Evolutionary conservation across 1,139 yeast species (phyloP).

Genomic region (Yamadazyma taylorii): DNA sequence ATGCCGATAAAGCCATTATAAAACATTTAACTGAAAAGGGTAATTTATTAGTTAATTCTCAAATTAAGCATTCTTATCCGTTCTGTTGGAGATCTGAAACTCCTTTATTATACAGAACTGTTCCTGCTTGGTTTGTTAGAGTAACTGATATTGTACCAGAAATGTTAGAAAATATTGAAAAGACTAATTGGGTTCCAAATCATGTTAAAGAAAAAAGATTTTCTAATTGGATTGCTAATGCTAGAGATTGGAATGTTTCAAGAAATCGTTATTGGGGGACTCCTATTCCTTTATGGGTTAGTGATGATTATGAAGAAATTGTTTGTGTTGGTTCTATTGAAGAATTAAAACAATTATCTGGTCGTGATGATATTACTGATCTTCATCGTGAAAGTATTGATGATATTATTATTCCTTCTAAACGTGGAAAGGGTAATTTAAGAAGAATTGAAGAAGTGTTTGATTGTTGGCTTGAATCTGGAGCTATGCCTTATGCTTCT

Average conservation of each 20-base stretch:
- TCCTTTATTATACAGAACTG: conserved; percentile 91
- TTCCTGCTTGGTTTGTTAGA: conserved; percentile 98
- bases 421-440: conserved; percentile 81
- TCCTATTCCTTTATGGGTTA: conserved; percentile 96
- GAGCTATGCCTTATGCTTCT: conserved; percentile 98
- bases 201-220: conserved; percentile 91
- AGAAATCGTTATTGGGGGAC: conserved; percentile 99
- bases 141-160: conserved; percentile 83
- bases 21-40: conserved; percentile 79
- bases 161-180: conserved; percentile 82
- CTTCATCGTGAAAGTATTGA: conserved; percentile 94
- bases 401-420: conserved; percentile 90
- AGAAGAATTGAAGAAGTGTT: conserved; percentile 95
- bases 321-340: conserved; percentile 91
- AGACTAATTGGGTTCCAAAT: conserved; percentile 93
- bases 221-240: conserved; percentile 96
- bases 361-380: conserved; percentile 77
- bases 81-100: conserved; percentile 99
- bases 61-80: conserved; percentile 94
- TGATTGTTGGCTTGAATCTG: conserved; percentile 99
- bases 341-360: conserved; percentile 82
- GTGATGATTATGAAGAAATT: conserved; percentile 88
- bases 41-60: conserved; percentile 71
- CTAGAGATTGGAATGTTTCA: conserved; percentile 98
- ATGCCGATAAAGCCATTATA: conserved; percentile 90